Base-by-base conservation (phyloP, 1,284 basidiomycete genomes). In the Wallemia ichthyophaga region DNA sequence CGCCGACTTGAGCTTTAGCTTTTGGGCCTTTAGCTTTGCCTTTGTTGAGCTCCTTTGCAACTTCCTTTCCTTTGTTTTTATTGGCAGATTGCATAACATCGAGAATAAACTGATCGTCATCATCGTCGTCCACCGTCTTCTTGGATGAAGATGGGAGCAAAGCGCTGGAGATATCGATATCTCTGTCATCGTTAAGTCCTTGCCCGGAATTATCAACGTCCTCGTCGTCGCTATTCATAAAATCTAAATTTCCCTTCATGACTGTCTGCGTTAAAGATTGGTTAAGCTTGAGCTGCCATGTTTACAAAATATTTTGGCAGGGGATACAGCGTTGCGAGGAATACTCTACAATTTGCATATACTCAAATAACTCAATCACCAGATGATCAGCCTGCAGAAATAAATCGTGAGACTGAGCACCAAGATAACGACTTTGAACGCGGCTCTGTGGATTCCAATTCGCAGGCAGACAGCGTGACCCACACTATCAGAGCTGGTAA, bases 1-100 rank as follows among this genome's bases (percentile, higher is more conserved):
- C 83, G 57, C 83, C 83, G 19, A 83, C 73, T 67, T 84, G 81
- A 19, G 79, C 79, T 66, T 81, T 83, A 1, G 69, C 68, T 21
- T 81, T 68, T 64, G 79, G 81, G 21, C 72, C 68, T 26, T 64
- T 63, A 25, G 58, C 55, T 67, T 80, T 82, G 3, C 76, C 77
- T 64, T 81, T 83, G 1, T 81, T 83, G 1, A 76, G 73, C 65
- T 79, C 80, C 67, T 82, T 85, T 59, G 85, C 65, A 11, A 82
- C 61, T 59, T 80, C 76, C 0, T 80, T 82, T 0, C 83, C 83
- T 28, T 71, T 72, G 67, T 82, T 84, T 19, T 79, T 70, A 66
- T 84, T 75, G 27, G 79, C 70, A 66, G 78, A 82, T 9, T 75
- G 67, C 57, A 83, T 82, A 27, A 80, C 77, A 9, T 75, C 71